phyloP scores from a whole-genome alignment of 2,329 filamentous ascomycete species.

The Pyricularia pennisetigena region DNA sequence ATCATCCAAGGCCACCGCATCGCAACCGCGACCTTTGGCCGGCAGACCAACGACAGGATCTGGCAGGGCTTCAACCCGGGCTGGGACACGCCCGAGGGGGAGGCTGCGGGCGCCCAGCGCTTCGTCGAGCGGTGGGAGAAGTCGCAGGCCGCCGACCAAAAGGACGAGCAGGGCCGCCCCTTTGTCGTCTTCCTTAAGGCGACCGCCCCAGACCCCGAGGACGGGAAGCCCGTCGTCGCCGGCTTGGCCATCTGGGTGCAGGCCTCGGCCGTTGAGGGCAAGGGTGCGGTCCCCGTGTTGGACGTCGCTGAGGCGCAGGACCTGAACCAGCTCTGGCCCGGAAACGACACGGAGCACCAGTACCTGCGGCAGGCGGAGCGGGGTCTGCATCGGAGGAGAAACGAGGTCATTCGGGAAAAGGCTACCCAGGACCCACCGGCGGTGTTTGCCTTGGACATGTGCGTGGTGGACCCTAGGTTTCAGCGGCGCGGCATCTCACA shows the following conservation, averaged over 20 bases:
- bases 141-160: conserved; percentile 15
- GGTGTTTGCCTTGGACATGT: conserved; percentile 36
- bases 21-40: conserved; percentile 30
- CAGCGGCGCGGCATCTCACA: conserved; percentile 39
- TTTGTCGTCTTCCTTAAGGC: conserved; percentile 46
- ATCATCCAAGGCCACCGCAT: conserved; percentile 16
- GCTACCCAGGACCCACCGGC: conserved; percentile 19
- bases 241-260: conserved; percentile 48
- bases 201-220: conserved; percentile 22
- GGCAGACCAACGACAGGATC: conserved; percentile 37
- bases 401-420: conserved; percentile 28
- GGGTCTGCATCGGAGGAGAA: conserved; percentile 32
- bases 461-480: conserved; percentile 40
- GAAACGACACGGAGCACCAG: conserved; percentile 30
- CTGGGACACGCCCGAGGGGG: conserved; percentile 41
- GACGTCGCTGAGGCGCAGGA: conserved; percentile 20
- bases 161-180: conserved; percentile 30
- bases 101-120: conserved; percentile 21
- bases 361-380: conserved; percentile 33
- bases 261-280: conserved; percentile 34
- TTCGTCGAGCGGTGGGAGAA: conserved; percentile 30
- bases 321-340: conserved; percentile 29
- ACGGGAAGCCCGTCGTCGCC: conserved; percentile 21
- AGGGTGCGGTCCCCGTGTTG: conserved; percentile 29
- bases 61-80: conserved; percentile 42